Evolutionary conservation across 495 filamentous ascomycete species (phyloP).

Genomic region (Penicillium fimorum): DNA sequence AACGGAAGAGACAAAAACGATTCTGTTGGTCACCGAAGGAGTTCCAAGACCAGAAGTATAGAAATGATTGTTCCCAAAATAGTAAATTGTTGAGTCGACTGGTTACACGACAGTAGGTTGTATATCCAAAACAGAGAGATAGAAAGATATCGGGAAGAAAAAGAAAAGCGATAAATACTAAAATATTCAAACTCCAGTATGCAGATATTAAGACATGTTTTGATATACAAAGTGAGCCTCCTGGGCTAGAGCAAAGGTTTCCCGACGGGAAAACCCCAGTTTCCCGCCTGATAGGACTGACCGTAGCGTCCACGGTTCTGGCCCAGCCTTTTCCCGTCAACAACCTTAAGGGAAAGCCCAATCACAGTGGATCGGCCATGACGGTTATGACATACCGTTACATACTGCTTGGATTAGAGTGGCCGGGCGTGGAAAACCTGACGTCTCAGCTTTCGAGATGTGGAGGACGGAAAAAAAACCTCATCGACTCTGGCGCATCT

Average conservation of each 20-base stretch:
- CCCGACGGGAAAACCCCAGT: constrained; percentile 38
- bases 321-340: constrained; percentile 34
- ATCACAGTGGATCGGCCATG: constrained; percentile 19
- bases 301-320: constrained; percentile 19
- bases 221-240: constrained; percentile 34
- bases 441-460: constrained; percentile 16
- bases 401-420: neutral
- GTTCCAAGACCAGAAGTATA: constrained; percentile 12
- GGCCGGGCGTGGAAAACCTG: constrained; percentile 16
- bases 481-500: constrained; percentile 17
- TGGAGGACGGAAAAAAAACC: constrained; percentile 23
- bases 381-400: constrained; percentile 23
- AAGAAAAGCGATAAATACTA: constrained; percentile 1
- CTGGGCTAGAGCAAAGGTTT: constrained; percentile 22
- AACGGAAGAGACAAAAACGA: constrained; percentile 6
- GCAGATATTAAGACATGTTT: constrained; percentile 22
- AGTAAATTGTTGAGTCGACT: constrained; percentile 12
- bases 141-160: constrained; percentile 3
- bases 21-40: constrained; percentile 3
- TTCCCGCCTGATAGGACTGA: constrained; percentile 33
- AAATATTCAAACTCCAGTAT: constrained; percentile 14
- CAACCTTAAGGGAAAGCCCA: constrained; percentile 33
- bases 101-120: constrained; percentile 15
- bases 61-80: constrained; percentile 14
- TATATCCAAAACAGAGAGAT: constrained; percentile 15